Evolutionary conservation across 345 rosid species (phyloP), one percentile per base, ranked within the genome.

Genomic region (Camelina laxa): DNA sequence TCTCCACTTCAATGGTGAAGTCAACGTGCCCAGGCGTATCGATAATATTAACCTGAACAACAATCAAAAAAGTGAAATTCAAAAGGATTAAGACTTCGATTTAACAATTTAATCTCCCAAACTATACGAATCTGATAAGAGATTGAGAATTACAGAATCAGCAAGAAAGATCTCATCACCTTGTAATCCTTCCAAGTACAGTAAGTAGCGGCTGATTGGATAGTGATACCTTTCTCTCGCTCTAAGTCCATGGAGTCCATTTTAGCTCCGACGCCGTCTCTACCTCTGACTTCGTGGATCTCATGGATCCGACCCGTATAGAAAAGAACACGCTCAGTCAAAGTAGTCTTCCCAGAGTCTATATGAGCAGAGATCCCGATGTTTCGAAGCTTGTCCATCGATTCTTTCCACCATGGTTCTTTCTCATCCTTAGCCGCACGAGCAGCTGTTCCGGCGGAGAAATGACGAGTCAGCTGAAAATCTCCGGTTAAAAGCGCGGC

Each of bases 161-260:
- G 3, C 0, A 61, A 7, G 21, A 45, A 6, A 14, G 33, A 56
- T 57, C 5, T 41, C 14, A 22, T 58, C 15, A 91, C 99, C 95
- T 92, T 86, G 78, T 87, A 92, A 77, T 72, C 96, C 58, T 91
- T 92, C 99, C 98, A 92, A 45, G 96, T 87, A 74, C 98, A 96
- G 79, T 91, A 91, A 1, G 99, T 96, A 63, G 99, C 98, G 13
- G 99, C 99, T 8, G 99, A 96, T 70, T 96, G 98, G 74, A 96
- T 96, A 0, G 99, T 96, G 73, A 96, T 92, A n/a, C 98, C 99
- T 75, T 92, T 96, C 82, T 96, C 99, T 14, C 99, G 80, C 60
- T 96, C 99, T 80, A 96, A 86, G 70, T 96, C 99, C 99, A 92
- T 96, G 30, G 97, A 92, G 58, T 96, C 99, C 99, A 96, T 92